Conservation (phyloP, 2,329 filamentous ascomycete genomes). For the Exophiala bonariae region DNA sequence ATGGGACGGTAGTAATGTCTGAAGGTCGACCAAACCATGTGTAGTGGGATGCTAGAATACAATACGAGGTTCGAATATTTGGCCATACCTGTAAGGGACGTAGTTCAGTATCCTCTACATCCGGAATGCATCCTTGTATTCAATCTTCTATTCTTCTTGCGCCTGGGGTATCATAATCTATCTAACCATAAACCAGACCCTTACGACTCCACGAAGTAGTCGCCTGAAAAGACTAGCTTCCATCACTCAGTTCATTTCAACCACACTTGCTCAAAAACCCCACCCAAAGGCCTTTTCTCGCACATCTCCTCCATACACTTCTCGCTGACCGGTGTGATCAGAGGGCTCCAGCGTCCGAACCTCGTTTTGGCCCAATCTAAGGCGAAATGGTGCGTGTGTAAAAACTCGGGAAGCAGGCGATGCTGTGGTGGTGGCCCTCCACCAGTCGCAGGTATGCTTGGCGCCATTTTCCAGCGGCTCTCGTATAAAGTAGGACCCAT, state of each 20-base stretch:
- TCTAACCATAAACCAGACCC: too few species aligned
- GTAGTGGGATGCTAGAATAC: too few species aligned
- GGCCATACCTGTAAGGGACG: too few species aligned
- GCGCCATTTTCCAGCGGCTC: slow-evolving; percentile 22
- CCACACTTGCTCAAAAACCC: slow-evolving; percentile 30
- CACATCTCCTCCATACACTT: slow-evolving; percentile 26
- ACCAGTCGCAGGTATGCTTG: not conserved
- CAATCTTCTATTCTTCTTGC: too few species aligned
- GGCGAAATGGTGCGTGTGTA: slow-evolving; percentile 28
- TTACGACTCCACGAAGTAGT: too few species aligned
- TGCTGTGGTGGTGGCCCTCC: not conserved
- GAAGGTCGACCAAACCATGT: too few species aligned
- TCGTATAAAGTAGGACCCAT: slow-evolving; percentile 30
- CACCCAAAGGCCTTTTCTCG: slow-evolving; percentile 23
- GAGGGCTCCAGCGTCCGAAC: slow-evolving; percentile 27
- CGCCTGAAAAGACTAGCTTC: too few species aligned
- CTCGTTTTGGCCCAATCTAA: slow-evolving; percentile 29
- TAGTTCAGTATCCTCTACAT: too few species aligned
- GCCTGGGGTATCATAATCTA: too few species aligned
- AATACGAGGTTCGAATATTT: too few species aligned
- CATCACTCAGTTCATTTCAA: slow-evolving; percentile 19
- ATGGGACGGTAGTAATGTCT: too few species aligned
- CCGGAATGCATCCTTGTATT: too few species aligned
- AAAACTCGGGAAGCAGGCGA: slow-evolving; percentile 23
- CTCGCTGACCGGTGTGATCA: slow-evolving; percentile 27